A percentile compares a stretch with the other conserved stretches of the same genome.
These are phyloP conservation scores for Backusella morwellensis DNA, from an alignment of 192 early-diverging fungal species.

Conservation along the genomic window DNA sequence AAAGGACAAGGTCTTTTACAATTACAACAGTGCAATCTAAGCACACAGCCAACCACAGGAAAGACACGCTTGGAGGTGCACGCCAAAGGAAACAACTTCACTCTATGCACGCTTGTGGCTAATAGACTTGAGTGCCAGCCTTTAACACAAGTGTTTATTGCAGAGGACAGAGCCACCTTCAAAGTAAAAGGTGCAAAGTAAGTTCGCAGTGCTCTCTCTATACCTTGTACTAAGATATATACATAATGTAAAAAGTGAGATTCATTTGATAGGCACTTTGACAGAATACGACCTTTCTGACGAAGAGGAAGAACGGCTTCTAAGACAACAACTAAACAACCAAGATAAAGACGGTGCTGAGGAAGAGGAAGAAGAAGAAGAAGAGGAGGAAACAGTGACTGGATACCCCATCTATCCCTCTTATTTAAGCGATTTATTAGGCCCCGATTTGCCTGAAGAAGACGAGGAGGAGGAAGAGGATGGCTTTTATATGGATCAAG, in stretches of 20 bases:
- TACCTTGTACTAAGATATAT: background rate
- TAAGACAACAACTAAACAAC: too few relatives aligned
- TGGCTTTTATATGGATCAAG: background rate
- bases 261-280: background rate
- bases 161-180: constrained; percentile 9
- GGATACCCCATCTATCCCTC: background rate
- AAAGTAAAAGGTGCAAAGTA: constrained; percentile 12
- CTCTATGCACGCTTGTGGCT: background rate
- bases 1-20: background rate
- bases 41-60: background rate
- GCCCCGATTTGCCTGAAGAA: constrained; percentile 11
- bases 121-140: background rate
- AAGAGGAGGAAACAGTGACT: background rate
- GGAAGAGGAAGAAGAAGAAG: background rate
- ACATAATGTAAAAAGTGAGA: background rate
- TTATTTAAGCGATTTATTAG: constrained; percentile 7
- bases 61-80: background rate
- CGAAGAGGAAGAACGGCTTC: background rate
- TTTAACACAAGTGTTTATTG: background rate
- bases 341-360: background rate
- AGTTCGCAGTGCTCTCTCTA: background rate
- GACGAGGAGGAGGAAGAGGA: background rate
- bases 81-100: background rate
- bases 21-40: background rate
- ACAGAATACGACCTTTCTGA: background rate